phyloP scores from a whole-genome alignment of 2,329 filamentous ascomycete genomes.

The Cercospora zeina region DNA sequence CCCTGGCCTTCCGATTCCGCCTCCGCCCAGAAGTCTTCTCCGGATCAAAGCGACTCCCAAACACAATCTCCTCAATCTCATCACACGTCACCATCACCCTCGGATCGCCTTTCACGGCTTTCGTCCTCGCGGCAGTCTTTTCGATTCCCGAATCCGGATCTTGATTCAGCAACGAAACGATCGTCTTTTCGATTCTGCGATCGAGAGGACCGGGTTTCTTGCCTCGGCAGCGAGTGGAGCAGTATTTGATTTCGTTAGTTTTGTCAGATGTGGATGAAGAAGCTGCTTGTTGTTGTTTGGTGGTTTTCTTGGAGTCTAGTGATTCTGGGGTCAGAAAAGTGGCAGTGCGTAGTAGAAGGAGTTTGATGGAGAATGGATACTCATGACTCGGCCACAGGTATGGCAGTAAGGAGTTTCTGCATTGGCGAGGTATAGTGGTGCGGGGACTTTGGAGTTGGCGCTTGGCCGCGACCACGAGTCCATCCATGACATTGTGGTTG shows the following conservation, averaged over 20 bases:
- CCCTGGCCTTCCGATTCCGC: slow-evolving; percentile 50
- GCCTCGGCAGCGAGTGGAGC: slow-evolving; percentile 57
- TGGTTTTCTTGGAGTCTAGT: slow-evolving; percentile 27
- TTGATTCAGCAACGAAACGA: slow-evolving; percentile 47
- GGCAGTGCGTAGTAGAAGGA: too few species aligned
- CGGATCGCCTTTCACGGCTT: slow-evolving; percentile 53
- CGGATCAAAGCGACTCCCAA: slow-evolving; percentile 50
- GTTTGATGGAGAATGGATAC: slow-evolving; percentile 33
- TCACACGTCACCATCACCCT: slow-evolving; percentile 54
- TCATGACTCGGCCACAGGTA: slow-evolving; percentile 59
- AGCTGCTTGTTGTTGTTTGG: slow-evolving; percentile 29
- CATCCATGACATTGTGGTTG: slow-evolving; percentile 53
- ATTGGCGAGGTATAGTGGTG: slow-evolving; percentile 52
- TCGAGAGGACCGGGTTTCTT: slow-evolving; percentile 50
- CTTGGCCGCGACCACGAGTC: slow-evolving; percentile 43
- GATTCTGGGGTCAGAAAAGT: neutral
- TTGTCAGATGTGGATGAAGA: slow-evolving; percentile 22
- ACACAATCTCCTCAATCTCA: slow-evolving; percentile 54
- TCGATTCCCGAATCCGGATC: slow-evolving; percentile 39
- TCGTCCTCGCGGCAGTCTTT: slow-evolving; percentile 38
- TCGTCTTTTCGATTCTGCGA: slow-evolving; percentile 54
- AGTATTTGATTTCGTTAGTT: slow-evolving; percentile 55
- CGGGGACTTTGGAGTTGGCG: slow-evolving; percentile 31
- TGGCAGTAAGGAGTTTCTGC: slow-evolving; percentile 58
- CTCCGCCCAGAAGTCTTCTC: slow-evolving; percentile 49